Evolutionary conservation across 2,329 filamentous ascomycete genomes (phyloP).

Genomic region (Samsoniella hepiali): DNA sequence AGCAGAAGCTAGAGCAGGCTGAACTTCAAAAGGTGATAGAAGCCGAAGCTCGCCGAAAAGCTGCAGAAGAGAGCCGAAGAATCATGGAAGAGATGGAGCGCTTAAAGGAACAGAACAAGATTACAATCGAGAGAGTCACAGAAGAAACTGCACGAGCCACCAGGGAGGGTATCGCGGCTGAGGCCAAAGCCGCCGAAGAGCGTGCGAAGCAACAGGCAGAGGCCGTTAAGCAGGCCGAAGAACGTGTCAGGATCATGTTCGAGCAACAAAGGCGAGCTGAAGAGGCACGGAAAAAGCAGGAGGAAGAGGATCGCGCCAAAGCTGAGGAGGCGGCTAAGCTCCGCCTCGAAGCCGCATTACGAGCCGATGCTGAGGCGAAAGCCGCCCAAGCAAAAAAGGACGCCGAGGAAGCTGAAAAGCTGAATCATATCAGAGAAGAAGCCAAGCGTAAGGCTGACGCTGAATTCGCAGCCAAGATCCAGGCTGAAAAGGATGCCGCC

Average conservation of each 20-base stretch:
- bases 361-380: constrained; percentile 41
- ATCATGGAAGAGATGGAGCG: constrained; percentile 40
- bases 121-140: constrained; percentile 47
- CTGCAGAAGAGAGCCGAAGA: constrained; percentile 42
- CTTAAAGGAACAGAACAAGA: constrained; percentile 44
- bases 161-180: constrained; percentile 43
- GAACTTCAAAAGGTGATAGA: constrained; percentile 37
- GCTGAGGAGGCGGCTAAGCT: constrained; percentile 48
- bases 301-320: constrained; percentile 37
- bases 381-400: constrained; percentile 39
- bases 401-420: constrained; percentile 42
- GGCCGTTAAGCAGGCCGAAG: constrained; percentile 35
- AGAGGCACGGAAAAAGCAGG: constrained; percentile 40
- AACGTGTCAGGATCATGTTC: constrained; percentile 37
- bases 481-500: constrained; percentile 18
- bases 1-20: constrained; percentile 39
- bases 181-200: constrained; percentile 46
- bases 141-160: constrained; percentile 45
- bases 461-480: constrained; percentile 31
- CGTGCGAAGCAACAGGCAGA: constrained; percentile 36
- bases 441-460: constrained; percentile 39
- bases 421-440: constrained; percentile 38
- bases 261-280: constrained; percentile 42
- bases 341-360: constrained; percentile 42
- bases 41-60: constrained; percentile 34